Evolutionary conservation across 2,329 filamentous ascomycete genomes (phyloP), one percentile per base, ranked within the genome.

Genomic region (Phaeophleospora eucalypticola): DNA sequence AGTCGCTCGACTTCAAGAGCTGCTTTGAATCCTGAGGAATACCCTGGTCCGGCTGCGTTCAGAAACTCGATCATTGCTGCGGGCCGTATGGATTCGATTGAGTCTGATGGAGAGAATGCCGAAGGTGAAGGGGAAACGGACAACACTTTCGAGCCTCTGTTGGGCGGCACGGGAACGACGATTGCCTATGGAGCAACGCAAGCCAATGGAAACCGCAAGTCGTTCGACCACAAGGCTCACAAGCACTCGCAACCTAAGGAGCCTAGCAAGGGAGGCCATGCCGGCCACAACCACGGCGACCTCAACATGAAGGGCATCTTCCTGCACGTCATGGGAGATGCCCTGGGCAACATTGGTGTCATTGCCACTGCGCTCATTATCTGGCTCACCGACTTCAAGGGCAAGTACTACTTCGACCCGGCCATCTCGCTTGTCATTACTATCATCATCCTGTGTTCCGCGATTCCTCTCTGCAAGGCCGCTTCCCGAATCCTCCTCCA

Each of bases 401-500:
- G 86, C 73, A 84, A 87, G 54, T 86, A 81, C 71, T 97, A 97
- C 64, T 85, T 88, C 36, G 93, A 98, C 64, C 93, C 93, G 0
- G 81, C 82, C 15, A 91, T 98, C 49, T 98, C 93, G 0, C 81
- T 98, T 14, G 79, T 97, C 68, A 98, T 98, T 68, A 96, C 93
- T 1, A 69, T 89, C 51, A 83, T 84, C 59, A 84, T 84, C 48
- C 76, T 84, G 35, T 78, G 78, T 55, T 87, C 86, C 1, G 85
- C 86, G 6, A 80, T 93, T 41, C 87, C 88, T 1, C 80, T 94
- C 17, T 90, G 87, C 54, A 79, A 82, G 56, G 87, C 86, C 21
- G 88, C 87, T 4, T 84, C 86, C 41, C 86, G 93, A 60, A 95
- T 98, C 46, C 80, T 98, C 12, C 80, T 98, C 1, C 93, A 98